phyloP scores from a whole-genome alignment of 441 rosid species.

The Cnidoscolus chayamansa region DNA sequence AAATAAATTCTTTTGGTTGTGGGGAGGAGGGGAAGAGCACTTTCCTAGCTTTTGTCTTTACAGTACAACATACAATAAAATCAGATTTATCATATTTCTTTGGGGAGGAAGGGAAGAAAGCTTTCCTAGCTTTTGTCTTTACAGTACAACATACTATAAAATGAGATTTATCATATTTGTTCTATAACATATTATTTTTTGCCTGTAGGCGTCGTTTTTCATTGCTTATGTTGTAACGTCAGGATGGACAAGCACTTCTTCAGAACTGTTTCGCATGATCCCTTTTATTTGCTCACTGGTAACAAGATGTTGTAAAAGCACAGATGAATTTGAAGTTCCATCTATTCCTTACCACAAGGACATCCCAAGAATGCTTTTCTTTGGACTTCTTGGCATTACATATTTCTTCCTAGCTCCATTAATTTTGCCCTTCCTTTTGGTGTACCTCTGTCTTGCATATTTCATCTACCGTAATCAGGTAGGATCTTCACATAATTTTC shows the following conservation, averaged over 20 bases:
- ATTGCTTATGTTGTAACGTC: constrained; percentile 92
- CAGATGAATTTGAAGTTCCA: constrained; percentile 65
- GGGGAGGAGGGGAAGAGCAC: not conserved
- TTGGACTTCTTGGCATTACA: constrained; percentile 87
- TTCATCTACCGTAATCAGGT: constrained; percentile 90
- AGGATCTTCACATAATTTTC: constrained; percentile 7
- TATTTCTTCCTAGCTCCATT: constrained; percentile 93
- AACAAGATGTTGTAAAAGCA: constrained; percentile 47
- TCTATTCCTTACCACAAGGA: constrained; percentile 76
- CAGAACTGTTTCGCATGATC: constrained; percentile 81
- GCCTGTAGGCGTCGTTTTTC: constrained; percentile 87
- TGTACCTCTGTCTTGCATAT: constrained; percentile 80
- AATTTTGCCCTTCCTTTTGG: constrained; percentile 85
- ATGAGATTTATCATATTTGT: not conserved
- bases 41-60: not conserved
- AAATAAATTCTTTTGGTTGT: too few relatives aligned
- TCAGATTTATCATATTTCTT: not conserved
- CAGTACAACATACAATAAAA: too few relatives aligned
- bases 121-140: too few relatives aligned
- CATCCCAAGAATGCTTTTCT: constrained; percentile 80
- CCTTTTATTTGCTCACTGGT: constrained; percentile 59
- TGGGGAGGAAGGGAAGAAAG: too few relatives aligned
- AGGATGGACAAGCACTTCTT: constrained; percentile 91
- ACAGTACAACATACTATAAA: not conserved
- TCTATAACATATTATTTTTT: constrained; percentile 15